Conservation (phyloP, 257 asterid genomes). For the Penstemon newberryi region DNA sequence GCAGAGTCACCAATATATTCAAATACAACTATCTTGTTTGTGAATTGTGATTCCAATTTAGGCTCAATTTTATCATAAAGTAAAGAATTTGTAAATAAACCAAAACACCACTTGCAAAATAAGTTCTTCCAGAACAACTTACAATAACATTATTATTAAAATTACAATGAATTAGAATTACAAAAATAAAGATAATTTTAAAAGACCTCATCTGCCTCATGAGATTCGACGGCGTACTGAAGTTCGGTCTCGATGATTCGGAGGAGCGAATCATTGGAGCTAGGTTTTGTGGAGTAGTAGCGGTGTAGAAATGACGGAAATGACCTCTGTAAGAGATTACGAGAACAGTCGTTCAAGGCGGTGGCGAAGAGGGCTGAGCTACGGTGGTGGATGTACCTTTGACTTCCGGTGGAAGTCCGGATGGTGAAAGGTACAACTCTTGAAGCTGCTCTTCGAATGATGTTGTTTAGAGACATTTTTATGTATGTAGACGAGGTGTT, state of each 20-base stretch:
- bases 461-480: conserved; percentile 49
- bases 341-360: conserved; percentile 33
- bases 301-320: conserved; percentile 45
- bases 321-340: conserved; percentile 33
- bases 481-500: not conserved
- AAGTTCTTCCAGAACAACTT: too few species aligned
- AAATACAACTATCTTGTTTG: too few species aligned
- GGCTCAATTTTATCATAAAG: too few species aligned
- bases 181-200: not conserved
- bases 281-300: conserved; percentile 41
- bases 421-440: conserved; percentile 50
- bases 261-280: conserved; percentile 56
- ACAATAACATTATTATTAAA: too few species aligned
- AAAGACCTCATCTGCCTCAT: conserved; percentile 35
- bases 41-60: too few species aligned
- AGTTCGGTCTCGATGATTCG: conserved; percentile 59
- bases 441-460: conserved; percentile 55
- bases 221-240: conserved; percentile 48
- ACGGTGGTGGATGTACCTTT: conserved; percentile 41
- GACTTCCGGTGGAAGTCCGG: conserved; percentile 44
- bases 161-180: not conserved
- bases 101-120: too few species aligned
- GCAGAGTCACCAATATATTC: too few species aligned
- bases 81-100: too few species aligned
- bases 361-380: conserved; percentile 42